Base-by-base conservation (phyloP, 108 stramenopile genomes). In the Chaetoceros tenuissimus region DNA sequence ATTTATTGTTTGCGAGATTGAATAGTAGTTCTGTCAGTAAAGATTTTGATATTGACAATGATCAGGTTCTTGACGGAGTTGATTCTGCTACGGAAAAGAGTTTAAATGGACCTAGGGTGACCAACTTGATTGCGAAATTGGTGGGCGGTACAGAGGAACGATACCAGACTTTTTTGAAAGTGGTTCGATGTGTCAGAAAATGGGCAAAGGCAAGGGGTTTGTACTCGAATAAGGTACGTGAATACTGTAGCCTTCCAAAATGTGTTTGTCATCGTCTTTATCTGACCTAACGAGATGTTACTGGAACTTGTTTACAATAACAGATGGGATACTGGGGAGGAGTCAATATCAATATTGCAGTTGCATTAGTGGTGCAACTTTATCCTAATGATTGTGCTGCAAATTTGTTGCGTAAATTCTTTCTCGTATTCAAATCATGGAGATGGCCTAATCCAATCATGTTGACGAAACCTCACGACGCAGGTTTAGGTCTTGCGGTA, bases 291-390 rank as follows among this genome's bases (percentile, higher is more conserved):
- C n/a, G n/a, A n/a, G n/a, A n/a, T n/a, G n/a, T n/a, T n/a, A n/a
- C n/a, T n/a, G n/a, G n/a, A n/a, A n/a, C n/a, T n/a, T n/a, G n/a
- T n/a, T n/a, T n/a, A n/a, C n/a, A n/a, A n/a, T n/a, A n/a, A n/a
- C n/a, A 80, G 57, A 60, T 86, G 60, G 98, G 98, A 3, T 99
- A 96, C 59, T 84, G 97, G 80, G 98, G 97, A 5, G 92, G 92
- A 27, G 94, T 99, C 48, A 99, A 99, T 73, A 94, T 92, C 75
- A 96, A 96, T 57, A 97, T 99, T 60, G 82, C 95, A 43, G 94
- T 95, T 30, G 94, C 94, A 10, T 71, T 96, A 25, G 74, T 85
- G 17, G 79, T 95, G 29, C 98, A 99, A 71, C 72, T 97, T 21
- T 97, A 92, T 72, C 98, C 98, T 27, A 82, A 85, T 45, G 85